phyloP scores from a whole-genome alignment of 139 green algal genomes.

The Desmodesmus armatus region DNA sequence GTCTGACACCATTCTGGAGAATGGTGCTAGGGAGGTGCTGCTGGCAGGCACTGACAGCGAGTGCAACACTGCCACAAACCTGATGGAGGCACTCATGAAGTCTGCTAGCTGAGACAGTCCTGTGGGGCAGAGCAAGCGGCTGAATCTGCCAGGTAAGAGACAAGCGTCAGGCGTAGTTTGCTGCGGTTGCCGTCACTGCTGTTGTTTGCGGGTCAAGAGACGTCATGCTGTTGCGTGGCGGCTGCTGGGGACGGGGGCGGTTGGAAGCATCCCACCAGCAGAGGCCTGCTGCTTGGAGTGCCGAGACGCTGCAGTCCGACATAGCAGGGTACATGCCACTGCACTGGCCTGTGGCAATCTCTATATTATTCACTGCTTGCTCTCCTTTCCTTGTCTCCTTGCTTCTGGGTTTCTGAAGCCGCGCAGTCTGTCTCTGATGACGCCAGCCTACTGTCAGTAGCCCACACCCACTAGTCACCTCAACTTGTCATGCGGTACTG shows the following conservation, averaged over 20 bases:
- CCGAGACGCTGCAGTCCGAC: no score
- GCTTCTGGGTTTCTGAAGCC: background rate
- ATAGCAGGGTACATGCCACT: no score
- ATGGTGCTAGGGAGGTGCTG: constrained; percentile 24
- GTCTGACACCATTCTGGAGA: constrained; percentile 24
- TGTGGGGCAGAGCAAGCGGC: no score
- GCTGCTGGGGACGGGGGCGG: no score
- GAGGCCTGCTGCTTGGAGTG: no score
- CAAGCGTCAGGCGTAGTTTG: background rate
- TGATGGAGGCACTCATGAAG: constrained; percentile 39
- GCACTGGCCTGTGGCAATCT: no score
- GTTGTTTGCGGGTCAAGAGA: background rate
- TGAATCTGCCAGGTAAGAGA: no score
- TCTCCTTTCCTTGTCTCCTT: background rate
- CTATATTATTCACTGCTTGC: background rate
- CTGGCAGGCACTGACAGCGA: constrained; percentile 14
- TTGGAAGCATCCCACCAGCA: no score
- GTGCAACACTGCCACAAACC: constrained; percentile 41
- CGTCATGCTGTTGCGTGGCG: no score
- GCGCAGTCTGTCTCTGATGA: no score
- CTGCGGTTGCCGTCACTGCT: background rate
- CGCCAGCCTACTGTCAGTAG: background rate
- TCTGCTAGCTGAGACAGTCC: no score
- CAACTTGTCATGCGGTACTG: background rate
- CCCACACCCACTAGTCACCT: background rate